These are phyloP conservation scores for Ganoderma lucidum DNA, from an alignment of 1,284 basidiomycete species.

Conservation along the genomic window DNA sequence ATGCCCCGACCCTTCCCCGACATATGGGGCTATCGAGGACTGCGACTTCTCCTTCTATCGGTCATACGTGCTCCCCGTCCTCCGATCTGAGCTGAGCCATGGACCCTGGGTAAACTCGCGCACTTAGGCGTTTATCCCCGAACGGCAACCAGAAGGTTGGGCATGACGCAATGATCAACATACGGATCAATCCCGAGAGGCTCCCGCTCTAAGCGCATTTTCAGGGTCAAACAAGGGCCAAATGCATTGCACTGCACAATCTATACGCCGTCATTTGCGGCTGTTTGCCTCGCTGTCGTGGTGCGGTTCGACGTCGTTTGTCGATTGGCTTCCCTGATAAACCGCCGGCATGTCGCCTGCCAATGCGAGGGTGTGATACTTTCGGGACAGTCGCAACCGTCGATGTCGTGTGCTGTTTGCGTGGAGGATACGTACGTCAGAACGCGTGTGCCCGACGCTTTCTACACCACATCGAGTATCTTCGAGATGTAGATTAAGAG, in stretches of 20 bases:
- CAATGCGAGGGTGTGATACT: background rate
- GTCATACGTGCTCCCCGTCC: slow-evolving; percentile 8
- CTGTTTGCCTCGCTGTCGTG: background rate
- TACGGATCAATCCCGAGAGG: slow-evolving; percentile 15
- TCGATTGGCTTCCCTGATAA: background rate
- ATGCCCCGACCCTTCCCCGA: slow-evolving; percentile 7
- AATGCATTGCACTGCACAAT: background rate
- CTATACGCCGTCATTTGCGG: slow-evolving; percentile 11
- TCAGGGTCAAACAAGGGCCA: background rate
- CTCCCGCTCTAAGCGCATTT: background rate
- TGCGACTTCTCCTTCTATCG: background rate
- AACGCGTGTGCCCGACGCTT: slow-evolving; percentile 4
- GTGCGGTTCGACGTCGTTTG: background rate
- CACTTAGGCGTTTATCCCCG: slow-evolving; percentile 13
- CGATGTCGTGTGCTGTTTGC: background rate
- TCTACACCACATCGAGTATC: background rate
- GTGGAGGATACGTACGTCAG: background rate
- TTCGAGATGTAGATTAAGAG: slow-evolving; percentile 11
- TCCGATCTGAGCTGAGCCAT: slow-evolving; percentile 11
- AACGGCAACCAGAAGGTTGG: slow-evolving; percentile 1
- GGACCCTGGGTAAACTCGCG: slow-evolving; percentile 7
- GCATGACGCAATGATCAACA: slow-evolving; percentile 33
- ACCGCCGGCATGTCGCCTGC: background rate
- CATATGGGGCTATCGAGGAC: background rate
- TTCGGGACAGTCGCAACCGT: too few relatives aligned